These are phyloP conservation scores for Podila minutissima DNA, from an alignment of 192 early-diverging fungal species.

Conservation along the genomic window DNA sequence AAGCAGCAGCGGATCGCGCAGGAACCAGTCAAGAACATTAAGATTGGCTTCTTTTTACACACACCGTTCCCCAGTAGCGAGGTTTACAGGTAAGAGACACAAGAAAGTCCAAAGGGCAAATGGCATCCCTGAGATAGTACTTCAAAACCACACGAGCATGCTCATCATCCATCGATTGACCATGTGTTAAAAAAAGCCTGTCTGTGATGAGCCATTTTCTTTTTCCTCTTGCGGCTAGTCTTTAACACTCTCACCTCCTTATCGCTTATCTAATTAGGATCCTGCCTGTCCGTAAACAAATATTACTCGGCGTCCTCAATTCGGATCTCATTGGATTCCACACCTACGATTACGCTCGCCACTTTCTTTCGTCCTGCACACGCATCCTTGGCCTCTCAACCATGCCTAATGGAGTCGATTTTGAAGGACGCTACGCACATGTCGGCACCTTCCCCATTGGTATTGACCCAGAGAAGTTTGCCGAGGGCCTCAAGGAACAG, in stretches of 20 bases:
- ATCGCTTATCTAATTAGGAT: slow-evolving; percentile 60
- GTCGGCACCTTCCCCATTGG: slow-evolving; percentile 99
- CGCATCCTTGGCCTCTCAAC: slow-evolving; percentile 96
- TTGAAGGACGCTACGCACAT: slow-evolving; percentile 89
- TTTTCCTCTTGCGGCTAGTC: neutral
- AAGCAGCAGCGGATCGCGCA: slow-evolving; percentile 27
- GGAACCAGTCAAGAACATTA: slow-evolving; percentile 73
- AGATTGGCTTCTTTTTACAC: slow-evolving; percentile 99
- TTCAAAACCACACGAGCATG: too few relatives aligned
- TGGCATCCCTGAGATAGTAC: too few relatives aligned
- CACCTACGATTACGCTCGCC: slow-evolving; percentile 98
- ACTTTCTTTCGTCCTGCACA: slow-evolving; percentile 97
- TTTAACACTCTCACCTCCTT: neutral
- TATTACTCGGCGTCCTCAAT: slow-evolving; percentile 91
- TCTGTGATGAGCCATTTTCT: neutral
- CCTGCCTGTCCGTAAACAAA: slow-evolving; percentile 92
- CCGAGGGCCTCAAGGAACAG: slow-evolving; percentile 79
- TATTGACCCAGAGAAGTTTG: slow-evolving; percentile 96
- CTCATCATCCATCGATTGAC: too few relatives aligned
- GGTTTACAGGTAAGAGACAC: slow-evolving; percentile 81
- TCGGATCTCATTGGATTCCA: slow-evolving; percentile 98
- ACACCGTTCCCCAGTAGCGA: slow-evolving; percentile 98
- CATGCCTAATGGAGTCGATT: slow-evolving; percentile 94
- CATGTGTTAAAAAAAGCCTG: neutral
- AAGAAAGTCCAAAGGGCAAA: neutral